These are phyloP conservation scores for Neurospora sp. DNA, from an alignment of 2,329 filamentous ascomycete genomes.

Conservation along the genomic window DNA sequence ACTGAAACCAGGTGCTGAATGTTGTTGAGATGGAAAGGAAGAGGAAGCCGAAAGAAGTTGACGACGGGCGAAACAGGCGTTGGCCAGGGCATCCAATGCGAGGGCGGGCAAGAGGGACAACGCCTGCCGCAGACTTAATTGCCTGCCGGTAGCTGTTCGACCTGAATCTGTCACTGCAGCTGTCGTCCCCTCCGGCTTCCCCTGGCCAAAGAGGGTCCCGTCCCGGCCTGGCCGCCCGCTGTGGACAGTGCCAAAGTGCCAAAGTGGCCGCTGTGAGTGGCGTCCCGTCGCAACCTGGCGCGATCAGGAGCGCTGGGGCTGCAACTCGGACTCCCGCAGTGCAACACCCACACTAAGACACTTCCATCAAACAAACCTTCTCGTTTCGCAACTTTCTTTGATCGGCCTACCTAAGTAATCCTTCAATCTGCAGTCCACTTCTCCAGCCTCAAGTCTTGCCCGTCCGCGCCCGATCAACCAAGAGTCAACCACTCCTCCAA, in stretches of 20 bases:
- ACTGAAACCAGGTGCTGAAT: neutral
- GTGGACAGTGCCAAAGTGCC: neutral
- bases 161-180: neutral
- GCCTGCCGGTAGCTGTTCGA: neutral
- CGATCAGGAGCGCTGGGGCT: conserved; percentile 5
- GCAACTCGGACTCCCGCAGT: conserved; percentile 4
- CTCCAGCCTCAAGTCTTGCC: neutral
- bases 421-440: neutral
- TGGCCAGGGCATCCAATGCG: neutral
- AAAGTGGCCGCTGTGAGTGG: neutral
- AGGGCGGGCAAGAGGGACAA: neutral
- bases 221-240: neutral
- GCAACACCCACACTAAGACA: neutral
- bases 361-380: neutral
- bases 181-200: neutral
- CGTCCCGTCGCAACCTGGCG: conserved; percentile 14
- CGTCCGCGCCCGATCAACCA: neutral
- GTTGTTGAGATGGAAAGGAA: neutral
- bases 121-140: neutral
- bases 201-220: neutral
- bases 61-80: neutral
- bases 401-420: neutral
- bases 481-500: neutral
- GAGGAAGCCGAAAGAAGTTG: neutral
- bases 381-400: neutral